Percentiles rank a stretch among this genome's conserved stretches.
Conservation (phyloP, 306 rosid genomes). For the Medicago lupulina region DNA sequence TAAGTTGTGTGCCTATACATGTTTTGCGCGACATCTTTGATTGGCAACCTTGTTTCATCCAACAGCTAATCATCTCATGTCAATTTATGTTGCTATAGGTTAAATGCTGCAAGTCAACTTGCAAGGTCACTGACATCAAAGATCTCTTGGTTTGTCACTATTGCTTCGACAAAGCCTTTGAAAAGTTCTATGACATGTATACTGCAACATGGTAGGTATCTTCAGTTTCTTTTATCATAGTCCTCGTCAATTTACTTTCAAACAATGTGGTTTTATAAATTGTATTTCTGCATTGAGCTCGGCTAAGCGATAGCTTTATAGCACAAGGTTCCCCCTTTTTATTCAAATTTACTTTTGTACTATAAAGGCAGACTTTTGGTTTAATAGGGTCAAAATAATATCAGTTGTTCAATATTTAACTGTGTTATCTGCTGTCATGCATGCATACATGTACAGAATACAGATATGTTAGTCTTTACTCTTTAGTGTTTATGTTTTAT, state of each 20-base stretch:
- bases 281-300: constrained; percentile 9
- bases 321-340: constrained; percentile 3
- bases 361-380: background rate
- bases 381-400: constrained; percentile 25
- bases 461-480: background rate
- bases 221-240: constrained; percentile 10
- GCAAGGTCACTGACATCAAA: constrained; percentile 77
- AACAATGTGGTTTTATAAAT: constrained; percentile 18
- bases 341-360: background rate
- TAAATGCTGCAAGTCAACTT: constrained; percentile 89
- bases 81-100: constrained; percentile 55
- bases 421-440: constrained; percentile 20
- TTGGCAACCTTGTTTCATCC: constrained; percentile 34
- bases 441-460: background rate
- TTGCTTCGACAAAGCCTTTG: constrained; percentile 86
- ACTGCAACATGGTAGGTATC: constrained; percentile 79
- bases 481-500: constrained; percentile 20
- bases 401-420: constrained; percentile 16
- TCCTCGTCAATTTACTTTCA: constrained; percentile 17
- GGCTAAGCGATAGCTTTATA: background rate
- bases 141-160: constrained; percentile 80
- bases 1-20: constrained; percentile 45
- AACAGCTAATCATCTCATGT: constrained; percentile 20
- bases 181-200: constrained; percentile 87
- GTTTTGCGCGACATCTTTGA: constrained; percentile 11